These are phyloP conservation scores for Neofusicoccum ribis DNA, from an alignment of 2,329 filamentous ascomycete genomes.

Conservation along the genomic window DNA sequence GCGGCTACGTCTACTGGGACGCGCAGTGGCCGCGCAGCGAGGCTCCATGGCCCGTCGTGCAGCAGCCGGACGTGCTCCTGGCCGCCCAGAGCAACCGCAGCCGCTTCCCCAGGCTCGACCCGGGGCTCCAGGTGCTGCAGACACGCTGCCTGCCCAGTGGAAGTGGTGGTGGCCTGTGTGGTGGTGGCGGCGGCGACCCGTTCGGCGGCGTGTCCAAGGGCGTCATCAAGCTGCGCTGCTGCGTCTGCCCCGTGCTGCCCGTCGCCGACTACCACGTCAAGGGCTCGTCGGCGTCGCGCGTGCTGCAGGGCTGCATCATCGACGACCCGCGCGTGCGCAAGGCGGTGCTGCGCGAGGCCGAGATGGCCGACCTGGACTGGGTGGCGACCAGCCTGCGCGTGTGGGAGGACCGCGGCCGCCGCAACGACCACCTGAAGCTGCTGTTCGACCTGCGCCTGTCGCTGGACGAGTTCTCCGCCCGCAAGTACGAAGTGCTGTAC, in stretches of 20 bases:
- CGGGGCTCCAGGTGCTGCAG: not conserved
- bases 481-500: constrained; percentile 12
- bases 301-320: constrained; percentile 8
- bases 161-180: no score
- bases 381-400: not conserved
- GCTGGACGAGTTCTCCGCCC: not conserved
- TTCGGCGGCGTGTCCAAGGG: not conserved
- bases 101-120: not conserved
- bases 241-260: constrained; percentile 6
- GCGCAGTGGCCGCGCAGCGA: constrained; percentile 2
- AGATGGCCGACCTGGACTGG: constrained; percentile 7
- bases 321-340: not conserved
- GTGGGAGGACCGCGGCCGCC: constrained; percentile 13
- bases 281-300: not conserved
- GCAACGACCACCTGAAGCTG: constrained; percentile 13
- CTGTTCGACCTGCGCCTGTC: not conserved
- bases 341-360: not conserved
- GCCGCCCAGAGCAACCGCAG: not conserved
- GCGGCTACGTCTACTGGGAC: constrained; percentile 12
- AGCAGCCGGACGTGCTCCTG: not conserved
- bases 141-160: not conserved
- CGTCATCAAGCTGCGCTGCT: constrained; percentile 9
- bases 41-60: not conserved
- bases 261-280: not conserved
- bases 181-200: not conserved